A percentile compares a stretch with the other conserved stretches of the same genome.
Evolutionary conservation across 208 protist species (phyloP).

Genomic region (Leishmania mexicana): DNA sequence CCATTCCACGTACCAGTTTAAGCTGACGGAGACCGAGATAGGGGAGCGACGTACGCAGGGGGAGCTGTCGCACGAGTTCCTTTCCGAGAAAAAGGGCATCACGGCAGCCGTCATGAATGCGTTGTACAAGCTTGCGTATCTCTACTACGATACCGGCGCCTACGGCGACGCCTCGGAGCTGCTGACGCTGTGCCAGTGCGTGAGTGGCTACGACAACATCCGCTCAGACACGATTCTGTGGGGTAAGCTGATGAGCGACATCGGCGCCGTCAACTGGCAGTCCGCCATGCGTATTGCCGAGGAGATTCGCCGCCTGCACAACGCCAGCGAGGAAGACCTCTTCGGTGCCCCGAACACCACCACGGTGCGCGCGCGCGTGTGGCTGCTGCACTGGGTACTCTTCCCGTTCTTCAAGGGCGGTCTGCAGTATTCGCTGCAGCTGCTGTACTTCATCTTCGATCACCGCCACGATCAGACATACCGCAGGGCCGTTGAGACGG

Average conservation of each 20-base stretch:
- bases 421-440: conserved; percentile 72
- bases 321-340: conserved; percentile 68
- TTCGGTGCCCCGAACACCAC: conserved; percentile 62
- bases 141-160: conserved; percentile 87
- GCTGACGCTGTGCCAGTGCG: conserved; percentile 80
- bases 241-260: conserved; percentile 90
- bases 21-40: conserved; percentile 75
- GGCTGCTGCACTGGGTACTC: conserved; percentile 92
- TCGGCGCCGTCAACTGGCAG: conserved; percentile 82
- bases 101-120: conserved; percentile 66
- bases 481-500: conserved; percentile 83
- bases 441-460: conserved; percentile 88
- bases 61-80: conserved; percentile 77
- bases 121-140: conserved; percentile 78
- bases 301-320: conserved; percentile 73
- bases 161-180: conserved; percentile 85
- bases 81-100: conserved; percentile 71
- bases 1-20: conserved; percentile 82
- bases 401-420: conserved; percentile 94
- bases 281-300: conserved; percentile 77
- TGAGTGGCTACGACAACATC: conserved; percentile 75
- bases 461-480: conserved; percentile 69
- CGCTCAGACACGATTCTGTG: conserved; percentile 69
- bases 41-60: conserved; percentile 67
- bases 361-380: conserved; percentile 76